These are phyloP conservation scores for Aureobasidium subglaciale DNA, from an alignment of 2,329 filamentous ascomycete species.

Conservation along the genomic window DNA sequence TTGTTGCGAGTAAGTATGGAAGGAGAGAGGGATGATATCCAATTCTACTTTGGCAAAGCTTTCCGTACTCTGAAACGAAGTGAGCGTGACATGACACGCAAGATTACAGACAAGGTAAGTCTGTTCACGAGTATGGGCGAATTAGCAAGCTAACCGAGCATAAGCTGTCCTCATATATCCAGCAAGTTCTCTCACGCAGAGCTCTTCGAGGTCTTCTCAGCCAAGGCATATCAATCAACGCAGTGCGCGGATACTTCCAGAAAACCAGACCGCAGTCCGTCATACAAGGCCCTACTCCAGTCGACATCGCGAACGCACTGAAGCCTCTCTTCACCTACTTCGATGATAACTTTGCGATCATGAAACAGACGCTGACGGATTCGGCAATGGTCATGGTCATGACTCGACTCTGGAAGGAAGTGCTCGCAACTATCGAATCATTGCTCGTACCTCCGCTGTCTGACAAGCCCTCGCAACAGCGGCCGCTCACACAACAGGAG, in stretches of 20 bases:
- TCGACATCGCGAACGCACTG: slow-evolving; percentile 73
- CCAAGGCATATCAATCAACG: slow-evolving; percentile 62
- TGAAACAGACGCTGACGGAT: slow-evolving; percentile 92
- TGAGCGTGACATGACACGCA: slow-evolving; percentile 95
- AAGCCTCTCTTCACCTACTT: slow-evolving; percentile 88
- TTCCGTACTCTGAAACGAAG: slow-evolving; percentile 93
- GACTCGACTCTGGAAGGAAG: slow-evolving; percentile 97
- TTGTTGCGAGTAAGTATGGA: slow-evolving; percentile 95
- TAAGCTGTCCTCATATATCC: slow-evolving; percentile 85
- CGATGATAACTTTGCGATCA: slow-evolving; percentile 96
- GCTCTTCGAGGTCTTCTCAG: slow-evolving; percentile 69
- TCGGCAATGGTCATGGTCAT: slow-evolving; percentile 98
- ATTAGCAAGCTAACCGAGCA: not conserved
- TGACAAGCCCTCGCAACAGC: slow-evolving; percentile 85
- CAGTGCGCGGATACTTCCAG: slow-evolving; percentile 56
- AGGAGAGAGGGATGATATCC: slow-evolving; percentile 94
- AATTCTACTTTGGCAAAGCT: slow-evolving; percentile 96
- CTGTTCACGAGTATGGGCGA: slow-evolving; percentile 28
- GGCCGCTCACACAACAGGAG: slow-evolving; percentile 76
- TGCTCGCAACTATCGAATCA: slow-evolving; percentile 81
- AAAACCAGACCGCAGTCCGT: slow-evolving; percentile 43
- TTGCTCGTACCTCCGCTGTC: slow-evolving; percentile 89
- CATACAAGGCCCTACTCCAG: slow-evolving; percentile 44
- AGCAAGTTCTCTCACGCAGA: slow-evolving; percentile 75
- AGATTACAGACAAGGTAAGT: slow-evolving; percentile 90